phyloP scores from a whole-genome alignment of 495 filamentous ascomycete species.

The Penicillium soppii region DNA sequence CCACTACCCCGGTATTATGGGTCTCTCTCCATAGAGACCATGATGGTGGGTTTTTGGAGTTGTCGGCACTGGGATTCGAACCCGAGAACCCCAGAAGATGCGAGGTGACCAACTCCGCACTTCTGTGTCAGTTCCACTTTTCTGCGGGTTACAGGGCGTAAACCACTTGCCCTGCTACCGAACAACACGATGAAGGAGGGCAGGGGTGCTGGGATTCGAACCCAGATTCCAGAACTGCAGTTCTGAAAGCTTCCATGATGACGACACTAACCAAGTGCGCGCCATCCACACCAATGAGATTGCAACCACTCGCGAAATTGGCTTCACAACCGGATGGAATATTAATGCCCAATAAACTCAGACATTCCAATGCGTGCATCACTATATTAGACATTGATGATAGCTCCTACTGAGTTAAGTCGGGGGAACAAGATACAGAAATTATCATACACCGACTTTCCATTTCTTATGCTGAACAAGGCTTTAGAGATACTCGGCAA shows the following conservation, averaged over 20 bases:
- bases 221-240: neutral
- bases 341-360: too few relatives aligned
- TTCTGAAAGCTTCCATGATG: neutral
- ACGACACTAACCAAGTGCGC: neutral
- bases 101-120: neutral
- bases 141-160: conserved; percentile 2
- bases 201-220: conserved; percentile 1
- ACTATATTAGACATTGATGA: too few relatives aligned
- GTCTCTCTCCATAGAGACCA: neutral
- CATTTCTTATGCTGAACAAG: too few relatives aligned
- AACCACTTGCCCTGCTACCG: conserved; percentile 6
- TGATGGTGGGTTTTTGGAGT: neutral
- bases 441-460: too few relatives aligned
- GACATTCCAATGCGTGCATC: too few relatives aligned
- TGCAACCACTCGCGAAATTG: too few relatives aligned
- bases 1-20: neutral
- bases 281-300: conserved; percentile 3
- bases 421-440: too few relatives aligned
- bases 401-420: too few relatives aligned
- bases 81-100: conserved; percentile 3
- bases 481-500: too few relatives aligned
- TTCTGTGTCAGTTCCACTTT: conserved; percentile 1
- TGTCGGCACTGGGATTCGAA: conserved; percentile 3
- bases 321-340: too few relatives aligned
- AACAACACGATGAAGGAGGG: conserved; percentile 1